A percentile compares a stretch with the other conserved stretches of the same genome.
Evolutionary conservation across 345 rosid genomes (phyloP).

Genomic region (Aethionema arabicum): DNA sequence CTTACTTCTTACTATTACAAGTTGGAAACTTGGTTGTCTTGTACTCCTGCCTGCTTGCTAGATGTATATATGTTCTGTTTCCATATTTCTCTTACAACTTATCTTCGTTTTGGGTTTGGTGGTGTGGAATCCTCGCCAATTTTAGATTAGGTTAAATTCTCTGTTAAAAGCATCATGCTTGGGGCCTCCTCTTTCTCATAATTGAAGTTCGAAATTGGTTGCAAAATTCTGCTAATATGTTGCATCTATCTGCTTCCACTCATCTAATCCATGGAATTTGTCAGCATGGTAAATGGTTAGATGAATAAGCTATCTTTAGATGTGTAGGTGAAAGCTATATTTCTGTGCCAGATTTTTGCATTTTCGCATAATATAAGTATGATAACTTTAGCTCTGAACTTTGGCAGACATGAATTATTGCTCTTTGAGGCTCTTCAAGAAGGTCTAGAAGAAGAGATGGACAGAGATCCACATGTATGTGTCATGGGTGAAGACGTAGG

Average conservation of each 20-base stretch:
- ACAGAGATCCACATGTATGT: constrained; percentile 70
- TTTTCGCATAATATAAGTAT: neutral
- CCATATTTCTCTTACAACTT: too few relatives aligned
- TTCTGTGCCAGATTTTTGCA: neutral
- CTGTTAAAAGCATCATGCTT: constrained; percentile 5
- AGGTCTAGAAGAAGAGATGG: constrained; percentile 98
- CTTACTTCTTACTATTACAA: too few relatives aligned
- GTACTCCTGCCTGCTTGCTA: too few relatives aligned
- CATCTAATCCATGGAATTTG: neutral
- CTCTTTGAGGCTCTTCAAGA: constrained; percentile 85
- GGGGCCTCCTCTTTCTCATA: neutral
- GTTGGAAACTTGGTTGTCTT: too few relatives aligned
- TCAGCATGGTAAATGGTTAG: neutral
- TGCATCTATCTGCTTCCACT: neutral
- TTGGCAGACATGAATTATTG: constrained; percentile 69
- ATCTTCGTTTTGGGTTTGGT: neutral
- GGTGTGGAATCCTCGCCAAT: neutral
- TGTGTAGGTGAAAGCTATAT: constrained; percentile 1
- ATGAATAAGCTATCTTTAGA: constrained; percentile 6
- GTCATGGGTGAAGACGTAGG: constrained; percentile 95
- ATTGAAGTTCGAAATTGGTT: neutral
- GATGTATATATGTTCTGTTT: too few relatives aligned
- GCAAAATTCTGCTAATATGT: neutral
- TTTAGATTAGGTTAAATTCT: neutral
- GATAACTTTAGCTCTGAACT: neutral